Evolutionary conservation across 257 asterid genomes (phyloP).

Genomic region (Plectranthus barbatus): DNA sequence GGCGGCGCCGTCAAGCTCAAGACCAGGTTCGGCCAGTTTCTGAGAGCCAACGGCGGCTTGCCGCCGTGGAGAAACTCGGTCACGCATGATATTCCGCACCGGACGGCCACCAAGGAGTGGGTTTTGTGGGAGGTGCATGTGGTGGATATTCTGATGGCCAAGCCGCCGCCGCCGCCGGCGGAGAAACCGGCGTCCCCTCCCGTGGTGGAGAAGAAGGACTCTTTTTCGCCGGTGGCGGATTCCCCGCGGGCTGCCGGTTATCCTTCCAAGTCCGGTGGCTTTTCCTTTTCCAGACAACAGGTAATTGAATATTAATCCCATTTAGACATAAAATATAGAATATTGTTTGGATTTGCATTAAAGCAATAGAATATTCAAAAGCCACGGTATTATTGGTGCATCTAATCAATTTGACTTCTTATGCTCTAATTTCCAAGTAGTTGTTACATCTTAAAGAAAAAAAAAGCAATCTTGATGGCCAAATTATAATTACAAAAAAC

Average conservation of each 20-base stretch:
- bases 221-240: slow-evolving; percentile 31
- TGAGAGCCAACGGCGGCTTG: slow-evolving; percentile 77
- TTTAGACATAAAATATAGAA: background rate
- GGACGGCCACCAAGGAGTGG: slow-evolving; percentile 67
- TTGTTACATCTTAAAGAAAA: no score
- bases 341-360: slow-evolving; percentile 3
- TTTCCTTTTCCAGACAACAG: slow-evolving; percentile 68
- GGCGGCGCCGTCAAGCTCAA: slow-evolving; percentile 48
- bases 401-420: no score
- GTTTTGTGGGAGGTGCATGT: slow-evolving; percentile 67
- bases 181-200: slow-evolving; percentile 15
- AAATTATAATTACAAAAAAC: no score
- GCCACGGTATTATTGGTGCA: background rate
- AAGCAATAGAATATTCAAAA: background rate
- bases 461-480: no score
- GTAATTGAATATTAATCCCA: slow-evolving; percentile 16
- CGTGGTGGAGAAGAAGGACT: slow-evolving; percentile 23
- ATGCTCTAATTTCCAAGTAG: no score
- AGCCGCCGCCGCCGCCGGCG: slow-evolving; percentile 33
- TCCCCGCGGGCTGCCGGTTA: slow-evolving; percentile 28
- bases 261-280: slow-evolving; percentile 37
- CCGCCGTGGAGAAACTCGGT: slow-evolving; percentile 92
- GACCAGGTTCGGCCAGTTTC: slow-evolving; percentile 63
- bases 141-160: slow-evolving; percentile 35
- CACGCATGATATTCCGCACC: slow-evolving; percentile 70